Percentiles rank a stretch among this genome's conserved stretches.
phyloP scores from a whole-genome alignment of 345 rosid genomes.

The Melaleuca quinquenervia region DNA sequence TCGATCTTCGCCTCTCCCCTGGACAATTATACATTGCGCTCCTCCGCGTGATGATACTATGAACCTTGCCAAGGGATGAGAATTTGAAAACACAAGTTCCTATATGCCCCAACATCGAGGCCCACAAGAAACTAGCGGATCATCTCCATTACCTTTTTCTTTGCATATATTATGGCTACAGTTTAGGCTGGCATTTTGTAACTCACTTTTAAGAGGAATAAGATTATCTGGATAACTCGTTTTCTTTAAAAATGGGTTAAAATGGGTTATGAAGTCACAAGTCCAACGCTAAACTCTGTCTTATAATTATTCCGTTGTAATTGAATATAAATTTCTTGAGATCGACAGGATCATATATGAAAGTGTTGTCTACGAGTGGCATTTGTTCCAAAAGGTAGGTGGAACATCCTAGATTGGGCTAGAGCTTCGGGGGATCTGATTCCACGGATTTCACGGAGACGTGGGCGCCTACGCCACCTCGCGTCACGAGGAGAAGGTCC shows the following conservation, averaged over 20 bases:
- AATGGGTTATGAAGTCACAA: no score
- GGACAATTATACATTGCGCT: neutral
- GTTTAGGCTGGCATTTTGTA: no score
- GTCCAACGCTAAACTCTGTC: no score
- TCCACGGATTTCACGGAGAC: neutral
- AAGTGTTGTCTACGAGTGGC: neutral
- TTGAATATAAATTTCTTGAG: neutral
- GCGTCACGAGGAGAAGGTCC: neutral
- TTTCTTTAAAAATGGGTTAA: no score
- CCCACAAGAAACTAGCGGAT: conserved; percentile 2
- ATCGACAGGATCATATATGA: neutral
- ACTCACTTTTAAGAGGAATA: no score
- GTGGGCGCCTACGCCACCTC: neutral
- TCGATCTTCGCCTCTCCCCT: neutral
- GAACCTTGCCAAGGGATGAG: neutral
- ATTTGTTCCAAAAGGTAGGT: neutral
- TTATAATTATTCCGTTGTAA: no score
- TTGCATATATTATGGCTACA: neutral
- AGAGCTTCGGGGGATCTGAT: neutral
- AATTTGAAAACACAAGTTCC: neutral
- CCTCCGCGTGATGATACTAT: neutral
- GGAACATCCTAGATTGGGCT: neutral
- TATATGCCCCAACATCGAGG: neutral
- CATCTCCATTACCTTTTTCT: neutral
- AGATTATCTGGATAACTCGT: no score